These are phyloP conservation scores for Paramecium tetraurelia DNA, from an alignment of 73 alveolate genomes.

Conservation along the genomic window DNA sequence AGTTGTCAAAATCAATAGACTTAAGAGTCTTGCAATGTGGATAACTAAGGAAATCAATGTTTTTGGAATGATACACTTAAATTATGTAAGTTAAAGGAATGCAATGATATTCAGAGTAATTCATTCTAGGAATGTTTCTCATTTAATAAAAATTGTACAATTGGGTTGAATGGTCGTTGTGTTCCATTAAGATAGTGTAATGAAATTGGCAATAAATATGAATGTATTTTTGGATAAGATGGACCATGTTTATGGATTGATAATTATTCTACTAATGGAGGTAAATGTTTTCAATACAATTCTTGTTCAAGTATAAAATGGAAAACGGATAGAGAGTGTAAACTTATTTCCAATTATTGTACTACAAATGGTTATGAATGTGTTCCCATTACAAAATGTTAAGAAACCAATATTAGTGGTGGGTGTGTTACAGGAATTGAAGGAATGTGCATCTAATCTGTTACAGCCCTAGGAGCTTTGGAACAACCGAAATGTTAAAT, in stretches of 20 bases:
- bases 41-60: neutral
- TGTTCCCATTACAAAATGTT: neutral
- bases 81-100: neutral
- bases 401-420: neutral
- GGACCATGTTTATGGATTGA: conserved; percentile 41
- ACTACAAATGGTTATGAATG: conserved; percentile 16
- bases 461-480: neutral
- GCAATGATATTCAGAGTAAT: neutral
- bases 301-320: neutral
- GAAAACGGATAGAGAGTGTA: conserved; percentile 4
- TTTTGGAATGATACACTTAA: neutral
- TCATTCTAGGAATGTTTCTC: neutral
- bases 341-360: neutral
- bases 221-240: conserved; percentile 3
- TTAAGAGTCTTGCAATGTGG: neutral
- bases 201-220: neutral
- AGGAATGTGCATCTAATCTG: neutral
- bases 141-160: neutral
- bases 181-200: neutral
- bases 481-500: neutral
- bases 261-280: neutral
- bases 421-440: conserved; percentile 44
- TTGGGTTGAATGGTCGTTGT: neutral
- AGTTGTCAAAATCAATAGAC: neutral
- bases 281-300: neutral